Conservation (phyloP, 495 filamentous ascomycete species). For the Podospora fimiseda region DNA sequence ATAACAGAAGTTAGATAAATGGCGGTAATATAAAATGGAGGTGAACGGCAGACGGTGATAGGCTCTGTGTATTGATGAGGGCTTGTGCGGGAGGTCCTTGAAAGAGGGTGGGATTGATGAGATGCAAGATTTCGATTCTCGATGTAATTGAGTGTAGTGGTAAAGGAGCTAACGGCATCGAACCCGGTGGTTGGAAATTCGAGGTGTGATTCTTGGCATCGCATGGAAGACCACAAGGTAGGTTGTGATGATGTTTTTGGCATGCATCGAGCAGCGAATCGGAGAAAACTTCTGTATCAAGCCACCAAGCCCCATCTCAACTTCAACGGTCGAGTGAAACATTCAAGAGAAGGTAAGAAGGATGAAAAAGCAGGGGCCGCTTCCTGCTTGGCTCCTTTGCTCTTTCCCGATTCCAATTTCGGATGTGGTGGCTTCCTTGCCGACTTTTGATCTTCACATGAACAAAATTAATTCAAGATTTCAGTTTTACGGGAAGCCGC, state of each 20-base stretch:
- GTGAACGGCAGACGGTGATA: background rate
- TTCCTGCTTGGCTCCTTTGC: background rate
- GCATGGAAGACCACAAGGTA: background rate
- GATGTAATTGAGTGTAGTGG: no score
- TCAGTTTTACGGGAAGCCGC: no score
- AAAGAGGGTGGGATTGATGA: no score
- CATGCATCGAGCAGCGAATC: constrained; percentile 11
- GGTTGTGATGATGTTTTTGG: no score
- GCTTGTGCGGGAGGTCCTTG: no score
- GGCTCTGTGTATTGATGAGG: no score
- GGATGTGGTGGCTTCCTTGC: constrained; percentile 9
- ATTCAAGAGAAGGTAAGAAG: background rate
- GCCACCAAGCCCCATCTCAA: no score
- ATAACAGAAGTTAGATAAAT: background rate
- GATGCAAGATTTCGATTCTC: no score
- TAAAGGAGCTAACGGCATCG: constrained; percentile 11
- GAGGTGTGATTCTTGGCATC: constrained; percentile 3
- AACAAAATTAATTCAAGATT: no score
- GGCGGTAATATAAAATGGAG: background rate
- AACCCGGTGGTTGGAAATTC: constrained; percentile 11
- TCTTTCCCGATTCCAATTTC: constrained; percentile 2
- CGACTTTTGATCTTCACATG: background rate
- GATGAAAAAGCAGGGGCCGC: constrained; percentile 1
- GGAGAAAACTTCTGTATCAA: constrained; percentile 16
- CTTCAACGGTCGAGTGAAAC: background rate